Conservation (phyloP, 75 land plant species). For the Gnetum montanum region DNA sequence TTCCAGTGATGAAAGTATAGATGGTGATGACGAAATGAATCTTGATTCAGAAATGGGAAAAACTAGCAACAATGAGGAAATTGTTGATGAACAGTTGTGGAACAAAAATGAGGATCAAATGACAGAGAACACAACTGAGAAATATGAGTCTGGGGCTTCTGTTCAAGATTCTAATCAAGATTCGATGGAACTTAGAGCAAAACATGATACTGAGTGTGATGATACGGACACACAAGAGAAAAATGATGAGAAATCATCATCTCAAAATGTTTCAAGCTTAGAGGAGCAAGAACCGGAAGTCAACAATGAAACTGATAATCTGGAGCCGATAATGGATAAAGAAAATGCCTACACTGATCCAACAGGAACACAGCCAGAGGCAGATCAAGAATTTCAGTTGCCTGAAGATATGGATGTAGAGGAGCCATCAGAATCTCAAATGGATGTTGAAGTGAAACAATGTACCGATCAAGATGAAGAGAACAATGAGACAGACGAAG, state of each 20-base stretch:
- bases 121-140: slow-evolving; percentile 35
- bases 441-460: slow-evolving; percentile 9
- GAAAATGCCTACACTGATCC: slow-evolving; percentile 49
- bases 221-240: slow-evolving; percentile 3
- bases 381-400: slow-evolving; percentile 6
- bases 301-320: slow-evolving; percentile 16
- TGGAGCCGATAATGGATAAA: slow-evolving; percentile 42
- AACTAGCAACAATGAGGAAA: slow-evolving; percentile 38
- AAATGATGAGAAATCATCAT: slow-evolving; percentile 24
- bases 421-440: slow-evolving; percentile 18
- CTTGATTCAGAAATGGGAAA: slow-evolving; percentile 87
- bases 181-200: slow-evolving; percentile 63
- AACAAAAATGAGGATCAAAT: slow-evolving; percentile 56
- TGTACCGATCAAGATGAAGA: slow-evolving; percentile 11
- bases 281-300: slow-evolving; percentile 9
- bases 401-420: slow-evolving; percentile 29
- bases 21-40: slow-evolving; percentile 45
- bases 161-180: slow-evolving; percentile 35
- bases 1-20: slow-evolving; percentile 47
- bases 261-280: slow-evolving; percentile 7
- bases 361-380: slow-evolving; percentile 40
- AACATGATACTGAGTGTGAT: slow-evolving; percentile 36
- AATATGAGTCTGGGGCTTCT: slow-evolving; percentile 68
- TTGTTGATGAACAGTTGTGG: slow-evolving; percentile 74
- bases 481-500: not conserved